Base-by-base conservation (phyloP, 805 yeast genomes). In the Candida gorgasii region DNA sequence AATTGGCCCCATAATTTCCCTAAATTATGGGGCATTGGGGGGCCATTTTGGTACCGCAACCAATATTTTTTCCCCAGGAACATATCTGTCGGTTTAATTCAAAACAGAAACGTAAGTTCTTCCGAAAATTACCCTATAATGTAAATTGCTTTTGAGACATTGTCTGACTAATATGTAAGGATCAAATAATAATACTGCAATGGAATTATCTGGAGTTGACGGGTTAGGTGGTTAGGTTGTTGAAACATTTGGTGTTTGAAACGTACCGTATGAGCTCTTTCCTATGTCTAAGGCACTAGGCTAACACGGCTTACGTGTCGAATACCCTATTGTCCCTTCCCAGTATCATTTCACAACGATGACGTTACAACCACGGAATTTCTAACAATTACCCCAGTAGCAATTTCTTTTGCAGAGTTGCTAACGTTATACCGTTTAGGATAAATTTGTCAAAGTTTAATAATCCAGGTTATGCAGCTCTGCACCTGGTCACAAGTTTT, bases 401-500 rank as follows among this genome's bases (percentile, higher is more conserved):
- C 35, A 31, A 31, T 18, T 31, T 11, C 12, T 16, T 17, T 31
- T 14, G 4, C 12, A 18, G 14, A 31, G 35, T 31, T 31, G 35
- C 35, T 31, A 31, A 18, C 30, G 6, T 5, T 14, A 13, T 27
- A 27, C 30, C 12, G 12, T 31, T 31, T 31, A 15, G 35, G 35
- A 5, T 18, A 31, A 31, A 31, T 31, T 31, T 17, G 24, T 15
- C 12, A 3, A 18, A 31, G n/a, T 31, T 31, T 31, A 31, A 18
- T 18, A 24, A 12, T 7, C 13, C 5, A 12, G 35, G 35, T 31
- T 31, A 17, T 5, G 24, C 3, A 12, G 35, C 35, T 3, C 35
- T 18, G 23, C n/a, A 12, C 3, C 6, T 12, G 35, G 35, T 31
- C 35, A 31, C 35, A 31, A 31, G 4, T 18, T 31, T 31, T 31